phyloP scores from a whole-genome alignment of 2,329 filamentous ascomycete genomes.

The Epichloe elymi region DNA sequence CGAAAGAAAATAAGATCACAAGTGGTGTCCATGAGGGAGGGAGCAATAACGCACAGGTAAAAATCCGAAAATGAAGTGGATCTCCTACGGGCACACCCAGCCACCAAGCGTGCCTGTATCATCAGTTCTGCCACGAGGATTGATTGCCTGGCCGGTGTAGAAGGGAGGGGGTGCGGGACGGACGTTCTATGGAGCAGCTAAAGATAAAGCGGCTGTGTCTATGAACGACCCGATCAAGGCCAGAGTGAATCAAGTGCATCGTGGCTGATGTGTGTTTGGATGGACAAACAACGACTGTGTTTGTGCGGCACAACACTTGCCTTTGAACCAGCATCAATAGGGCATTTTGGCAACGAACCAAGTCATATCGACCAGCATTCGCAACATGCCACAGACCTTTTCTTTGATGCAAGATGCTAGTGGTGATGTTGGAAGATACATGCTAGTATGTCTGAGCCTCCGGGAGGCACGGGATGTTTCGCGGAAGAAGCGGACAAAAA shows the following conservation, averaged over 20 bases:
- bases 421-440: too few species aligned
- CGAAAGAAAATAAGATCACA: too few species aligned
- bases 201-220: not conserved
- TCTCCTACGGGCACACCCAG: too few species aligned
- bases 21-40: too few species aligned
- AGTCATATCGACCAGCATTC: not conserved
- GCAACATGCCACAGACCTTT: not conserved
- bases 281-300: not conserved
- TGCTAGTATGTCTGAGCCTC: too few species aligned
- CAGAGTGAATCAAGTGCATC: not conserved
- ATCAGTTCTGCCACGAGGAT: too few species aligned
- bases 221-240: too few species aligned
- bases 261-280: too few species aligned
- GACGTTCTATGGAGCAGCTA: not conserved
- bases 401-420: not conserved
- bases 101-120: too few species aligned
- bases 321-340: not conserved
- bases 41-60: too few species aligned
- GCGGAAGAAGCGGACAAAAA: not conserved
- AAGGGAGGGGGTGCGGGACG: not conserved
- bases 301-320: not conserved
- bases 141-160: too few species aligned
- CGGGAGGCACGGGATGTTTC: not conserved
- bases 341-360: not conserved
- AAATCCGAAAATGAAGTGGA: too few species aligned